A percentile compares a stretch with the other conserved stretches of the same genome.
These are phyloP conservation scores for Neurospora africana DNA, from an alignment of 495 filamentous ascomycete genomes.

Conservation along the genomic window DNA sequence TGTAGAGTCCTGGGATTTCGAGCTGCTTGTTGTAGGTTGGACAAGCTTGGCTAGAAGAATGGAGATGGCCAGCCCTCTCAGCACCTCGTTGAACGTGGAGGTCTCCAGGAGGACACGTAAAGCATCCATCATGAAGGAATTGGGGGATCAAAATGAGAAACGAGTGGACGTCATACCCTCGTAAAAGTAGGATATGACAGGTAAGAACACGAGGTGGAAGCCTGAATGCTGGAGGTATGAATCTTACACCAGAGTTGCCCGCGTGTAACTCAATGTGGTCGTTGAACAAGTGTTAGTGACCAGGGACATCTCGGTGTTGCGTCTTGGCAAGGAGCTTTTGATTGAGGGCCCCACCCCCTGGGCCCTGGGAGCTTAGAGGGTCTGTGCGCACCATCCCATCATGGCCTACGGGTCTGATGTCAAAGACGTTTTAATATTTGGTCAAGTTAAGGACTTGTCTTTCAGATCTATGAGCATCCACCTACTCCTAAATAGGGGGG, in stretches of 20 bases:
- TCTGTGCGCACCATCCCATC: not conserved
- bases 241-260: not conserved
- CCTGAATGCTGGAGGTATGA: not conserved
- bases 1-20: not conserved
- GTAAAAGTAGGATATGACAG: not conserved
- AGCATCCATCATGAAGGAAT: slow-evolving; percentile 8
- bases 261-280: not conserved
- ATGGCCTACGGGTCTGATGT: not conserved
- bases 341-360: not conserved
- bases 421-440: not conserved
- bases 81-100: slow-evolving; percentile 7
- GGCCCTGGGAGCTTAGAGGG: not conserved
- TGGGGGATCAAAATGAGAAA: not conserved
- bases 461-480: not conserved
- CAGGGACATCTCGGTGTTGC: not conserved
- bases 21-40: not conserved
- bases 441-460: not conserved
- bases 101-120: not conserved
- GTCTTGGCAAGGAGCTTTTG: not conserved
- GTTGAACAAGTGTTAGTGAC: not conserved
- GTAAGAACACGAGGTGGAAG: not conserved
- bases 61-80: slow-evolving; percentile 2
- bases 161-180: slow-evolving; percentile 2
- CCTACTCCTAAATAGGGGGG: not conserved
- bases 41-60: slow-evolving; percentile 5